Conservation (phyloP, 176 grass and related monocot genomes). For the Cenchrus fungigraminus region DNA sequence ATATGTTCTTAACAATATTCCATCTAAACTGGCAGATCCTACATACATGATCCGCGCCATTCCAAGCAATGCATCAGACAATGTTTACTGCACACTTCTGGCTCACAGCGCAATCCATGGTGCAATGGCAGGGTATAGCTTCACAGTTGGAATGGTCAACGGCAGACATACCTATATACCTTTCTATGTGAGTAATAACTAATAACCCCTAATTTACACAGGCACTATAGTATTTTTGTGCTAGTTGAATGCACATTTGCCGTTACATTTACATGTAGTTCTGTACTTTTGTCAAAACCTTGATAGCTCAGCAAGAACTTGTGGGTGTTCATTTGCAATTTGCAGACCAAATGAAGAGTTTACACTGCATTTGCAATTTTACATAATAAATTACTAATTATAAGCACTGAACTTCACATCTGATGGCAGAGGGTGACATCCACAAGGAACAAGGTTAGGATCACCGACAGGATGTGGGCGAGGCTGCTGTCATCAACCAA, state of each 20-base stretch:
- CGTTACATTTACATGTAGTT: neutral
- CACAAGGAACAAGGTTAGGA: slow-evolving; percentile 70
- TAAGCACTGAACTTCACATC: neutral
- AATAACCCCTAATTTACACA: neutral
- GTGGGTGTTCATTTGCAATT: neutral
- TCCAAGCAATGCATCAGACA: slow-evolving; percentile 96
- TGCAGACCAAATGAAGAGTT: neutral
- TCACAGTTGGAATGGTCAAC: slow-evolving; percentile 80
- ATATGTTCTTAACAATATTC: slow-evolving; percentile 23
- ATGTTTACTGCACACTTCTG: slow-evolving; percentile 93
- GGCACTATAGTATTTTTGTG: neutral
- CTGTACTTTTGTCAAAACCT: slow-evolving; percentile 18
- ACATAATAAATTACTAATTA: neutral
- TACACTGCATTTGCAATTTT: neutral
- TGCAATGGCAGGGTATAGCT: slow-evolving; percentile 97
- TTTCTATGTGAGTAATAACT: slow-evolving; percentile 77
- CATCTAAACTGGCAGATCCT: slow-evolving; percentile 68
- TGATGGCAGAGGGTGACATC: slow-evolving; percentile 73
- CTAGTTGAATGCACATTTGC: neutral
- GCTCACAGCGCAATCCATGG: slow-evolving; percentile 91
- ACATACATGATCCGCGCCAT: slow-evolving; percentile 99
- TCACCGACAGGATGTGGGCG: slow-evolving; percentile 80
- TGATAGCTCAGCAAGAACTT: neutral
- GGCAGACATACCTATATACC: slow-evolving; percentile 93
- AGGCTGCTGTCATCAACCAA: slow-evolving; percentile 81